Evolutionary conservation across 371 early-diverging fungal species (phyloP).

Genomic region (Mortierella sp.): DNA sequence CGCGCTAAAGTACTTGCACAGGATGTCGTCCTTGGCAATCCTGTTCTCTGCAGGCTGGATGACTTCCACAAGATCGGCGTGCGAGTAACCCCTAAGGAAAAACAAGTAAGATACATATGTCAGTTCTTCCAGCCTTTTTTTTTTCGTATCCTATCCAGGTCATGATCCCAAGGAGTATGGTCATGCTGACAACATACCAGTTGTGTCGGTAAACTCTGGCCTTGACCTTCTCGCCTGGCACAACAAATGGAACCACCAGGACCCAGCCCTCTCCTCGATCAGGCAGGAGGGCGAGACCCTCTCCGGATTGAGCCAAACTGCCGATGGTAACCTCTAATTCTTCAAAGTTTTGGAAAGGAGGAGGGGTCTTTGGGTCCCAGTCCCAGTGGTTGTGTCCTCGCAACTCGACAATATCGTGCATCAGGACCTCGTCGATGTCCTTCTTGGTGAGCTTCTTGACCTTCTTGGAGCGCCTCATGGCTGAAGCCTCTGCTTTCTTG

Average conservation of each 20-base stretch:
- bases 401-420: constrained; percentile 53
- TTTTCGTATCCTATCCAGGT: not conserved
- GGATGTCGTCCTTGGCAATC: constrained; percentile 55
- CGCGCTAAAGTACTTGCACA: constrained; percentile 68
- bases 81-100: constrained; percentile 63
- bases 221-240: constrained; percentile 64
- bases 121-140: not conserved
- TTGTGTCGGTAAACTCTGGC: constrained; percentile 64
- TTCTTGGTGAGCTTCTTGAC: constrained; percentile 52
- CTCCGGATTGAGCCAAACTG: constrained; percentile 51
- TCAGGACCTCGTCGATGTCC: constrained; percentile 56
- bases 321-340: constrained; percentile 55
- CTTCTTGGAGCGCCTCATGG: constrained; percentile 40
- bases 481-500: constrained; percentile 6
- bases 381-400: constrained; percentile 55
- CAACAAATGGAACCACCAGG: constrained; percentile 65
- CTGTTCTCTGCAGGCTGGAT: constrained; percentile 58
- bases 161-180: not conserved
- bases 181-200: constrained; percentile 28
- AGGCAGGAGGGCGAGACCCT: constrained; percentile 49
- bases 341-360: constrained; percentile 58
- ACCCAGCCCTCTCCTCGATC: constrained; percentile 63
- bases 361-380: constrained; percentile 54
- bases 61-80: constrained; percentile 69
- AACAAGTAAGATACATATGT: not conserved